Percentiles rank a stretch among this genome's conserved stretches.
These are phyloP conservation scores for Halophytophthora batemanensis DNA, from an alignment of 352 stramenopile species.

Conservation along the genomic window DNA sequence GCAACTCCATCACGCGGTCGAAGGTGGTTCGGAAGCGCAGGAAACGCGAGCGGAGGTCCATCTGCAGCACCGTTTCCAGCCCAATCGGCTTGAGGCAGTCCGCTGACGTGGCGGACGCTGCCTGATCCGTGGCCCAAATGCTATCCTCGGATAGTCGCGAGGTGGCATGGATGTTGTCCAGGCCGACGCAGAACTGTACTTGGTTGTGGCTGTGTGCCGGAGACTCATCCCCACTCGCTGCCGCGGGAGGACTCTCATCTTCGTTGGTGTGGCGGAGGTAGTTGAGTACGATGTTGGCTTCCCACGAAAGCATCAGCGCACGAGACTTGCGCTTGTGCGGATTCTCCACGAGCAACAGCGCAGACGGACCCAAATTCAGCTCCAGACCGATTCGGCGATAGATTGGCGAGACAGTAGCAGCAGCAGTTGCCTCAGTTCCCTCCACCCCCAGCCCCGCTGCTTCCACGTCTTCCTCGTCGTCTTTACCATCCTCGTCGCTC, in stretches of 20 bases:
- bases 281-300: conserved; percentile 57
- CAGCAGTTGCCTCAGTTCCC: conserved; percentile 3
- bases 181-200: conserved; percentile 52
- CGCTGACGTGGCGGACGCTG: conserved; percentile 39
- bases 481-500: conserved; percentile 2
- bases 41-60: conserved; percentile 62
- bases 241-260: conserved; percentile 19
- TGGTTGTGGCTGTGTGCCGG: conserved; percentile 40
- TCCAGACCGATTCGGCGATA: conserved; percentile 55
- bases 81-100: conserved; percentile 81
- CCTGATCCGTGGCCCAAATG: conserved; percentile 47
- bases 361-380: conserved; percentile 61
- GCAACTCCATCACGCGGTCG: conserved; percentile 74
- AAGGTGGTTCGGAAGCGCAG: conserved; percentile 67
- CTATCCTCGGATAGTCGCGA: conserved; percentile 75
- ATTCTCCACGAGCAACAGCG: conserved; percentile 74
- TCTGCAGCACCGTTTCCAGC: conserved; percentile 64
- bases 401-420: conserved; percentile 7
- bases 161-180: conserved; percentile 73
- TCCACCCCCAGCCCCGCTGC: background rate
- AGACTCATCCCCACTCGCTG: conserved; percentile 16
- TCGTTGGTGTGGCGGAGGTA: conserved; percentile 51
- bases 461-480: background rate
- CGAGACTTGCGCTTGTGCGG: conserved; percentile 63
- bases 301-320: conserved; percentile 81